A percentile compares a stretch with the other conserved stretches of the same genome.
Evolutionary conservation across 352 stramenopile genomes (phyloP).

Genomic region (Globisporangium camurandrum): DNA sequence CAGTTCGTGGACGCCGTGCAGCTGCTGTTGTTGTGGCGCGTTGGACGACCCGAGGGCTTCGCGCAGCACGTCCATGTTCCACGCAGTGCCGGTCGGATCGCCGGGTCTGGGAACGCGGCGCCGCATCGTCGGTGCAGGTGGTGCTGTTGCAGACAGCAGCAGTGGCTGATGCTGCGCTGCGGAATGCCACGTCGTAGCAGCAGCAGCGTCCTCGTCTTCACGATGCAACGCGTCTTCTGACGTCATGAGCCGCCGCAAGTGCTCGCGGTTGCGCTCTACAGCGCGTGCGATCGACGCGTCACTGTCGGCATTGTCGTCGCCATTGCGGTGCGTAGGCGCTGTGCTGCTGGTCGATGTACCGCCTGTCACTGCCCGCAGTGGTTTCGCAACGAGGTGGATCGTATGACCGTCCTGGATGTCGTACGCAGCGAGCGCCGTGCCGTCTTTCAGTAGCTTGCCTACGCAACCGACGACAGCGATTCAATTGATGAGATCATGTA

Average conservation of each 20-base stretch:
- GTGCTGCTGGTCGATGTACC: neutral
- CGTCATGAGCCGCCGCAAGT: constrained; percentile 10
- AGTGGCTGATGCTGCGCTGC: neutral
- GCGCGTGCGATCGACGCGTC: neutral
- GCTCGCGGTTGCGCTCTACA: constrained; percentile 9
- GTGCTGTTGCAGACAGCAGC: neutral
- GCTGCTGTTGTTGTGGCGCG: constrained; percentile 10
- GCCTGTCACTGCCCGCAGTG: neutral
- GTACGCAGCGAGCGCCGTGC: constrained; percentile 55
- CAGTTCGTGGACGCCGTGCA: constrained; percentile 33
- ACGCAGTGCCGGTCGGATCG: constrained; percentile 30
- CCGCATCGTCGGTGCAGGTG: constrained; percentile 1
- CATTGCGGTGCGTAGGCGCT: neutral
- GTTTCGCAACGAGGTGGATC: constrained; percentile 87
- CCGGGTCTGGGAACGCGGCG: constrained; percentile 12
- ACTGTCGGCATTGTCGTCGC: constrained; percentile 6
- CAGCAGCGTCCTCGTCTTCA: neutral
- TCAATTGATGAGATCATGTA: neutral
- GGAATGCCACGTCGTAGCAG: no score
- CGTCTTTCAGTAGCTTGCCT: constrained; percentile 85
- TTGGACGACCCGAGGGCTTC: constrained; percentile 23
- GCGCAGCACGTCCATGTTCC: constrained; percentile 54
- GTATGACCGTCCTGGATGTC: constrained; percentile 89
- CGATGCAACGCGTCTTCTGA: neutral
- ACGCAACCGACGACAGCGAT: neutral